phyloP scores from a whole-genome alignment of 805 yeast species.

The Grigorovia yakushimaensis region DNA sequence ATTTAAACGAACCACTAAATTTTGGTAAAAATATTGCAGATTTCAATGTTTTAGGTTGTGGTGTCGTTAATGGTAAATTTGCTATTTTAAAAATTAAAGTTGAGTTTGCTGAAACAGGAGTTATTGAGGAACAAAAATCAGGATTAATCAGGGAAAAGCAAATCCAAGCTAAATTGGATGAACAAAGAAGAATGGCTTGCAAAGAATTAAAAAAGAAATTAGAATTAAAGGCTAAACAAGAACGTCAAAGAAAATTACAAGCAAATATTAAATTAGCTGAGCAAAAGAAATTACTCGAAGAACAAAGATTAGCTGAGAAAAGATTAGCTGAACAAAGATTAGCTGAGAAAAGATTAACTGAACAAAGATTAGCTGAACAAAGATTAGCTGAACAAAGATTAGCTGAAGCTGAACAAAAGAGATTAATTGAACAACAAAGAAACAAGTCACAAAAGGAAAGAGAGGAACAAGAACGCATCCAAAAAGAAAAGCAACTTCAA shows the following conservation, averaged over 20 bases:
- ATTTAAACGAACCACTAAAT: constrained; percentile 12
- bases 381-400: constrained; percentile 4
- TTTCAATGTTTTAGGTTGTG: constrained; percentile 17
- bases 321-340: constrained; percentile 2
- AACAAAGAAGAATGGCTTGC: constrained; percentile 1
- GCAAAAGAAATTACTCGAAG: not conserved
- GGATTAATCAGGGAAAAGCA: not conserved
- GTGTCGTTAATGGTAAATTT: constrained; percentile 13
- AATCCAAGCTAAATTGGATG: not conserved
- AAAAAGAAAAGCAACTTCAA: constrained; percentile 2
- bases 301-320: not conserved
- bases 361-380: constrained; percentile 2
- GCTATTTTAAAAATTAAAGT: constrained; percentile 14
- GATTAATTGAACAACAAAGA: constrained; percentile 2
- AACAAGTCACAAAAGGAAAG: not conserved
- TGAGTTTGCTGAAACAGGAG: not conserved
- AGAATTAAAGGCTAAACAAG: not conserved
- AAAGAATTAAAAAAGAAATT: constrained; percentile 4
- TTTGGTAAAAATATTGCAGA: constrained; percentile 16
- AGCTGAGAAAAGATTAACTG: constrained; percentile 3
- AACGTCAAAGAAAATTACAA: not conserved
- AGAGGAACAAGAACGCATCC: constrained; percentile 2
- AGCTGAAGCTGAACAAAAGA: constrained; percentile 4
- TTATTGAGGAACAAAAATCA: not conserved
- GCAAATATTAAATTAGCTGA: not conserved